Percentiles rank a stretch among this genome's conserved stretches.
Conservation (phyloP, 192 early-diverging fungal species). For the Coemansia biformis region DNA sequence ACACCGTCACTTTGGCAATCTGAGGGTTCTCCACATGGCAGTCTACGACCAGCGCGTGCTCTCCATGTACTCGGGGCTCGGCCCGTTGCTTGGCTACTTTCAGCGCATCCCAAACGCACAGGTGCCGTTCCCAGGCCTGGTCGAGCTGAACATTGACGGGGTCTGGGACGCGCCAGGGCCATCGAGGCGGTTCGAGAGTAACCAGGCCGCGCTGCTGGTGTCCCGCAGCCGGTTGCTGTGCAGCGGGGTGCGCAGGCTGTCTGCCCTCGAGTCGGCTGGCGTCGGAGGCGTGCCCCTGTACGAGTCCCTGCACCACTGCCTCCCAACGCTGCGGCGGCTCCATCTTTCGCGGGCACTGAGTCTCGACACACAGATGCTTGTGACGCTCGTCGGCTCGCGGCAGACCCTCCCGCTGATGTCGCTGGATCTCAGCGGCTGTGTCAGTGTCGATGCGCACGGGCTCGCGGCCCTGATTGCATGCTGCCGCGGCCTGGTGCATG, state of each 20-base stretch:
- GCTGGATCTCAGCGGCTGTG: constrained; percentile 37
- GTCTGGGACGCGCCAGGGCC: constrained; percentile 18
- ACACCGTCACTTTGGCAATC: constrained; percentile 26
- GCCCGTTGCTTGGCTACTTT: constrained; percentile 19
- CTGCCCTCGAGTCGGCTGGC: constrained; percentile 19
- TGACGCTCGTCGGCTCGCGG: neutral
- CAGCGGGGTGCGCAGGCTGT: constrained; percentile 13
- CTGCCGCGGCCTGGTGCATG: constrained; percentile 23
- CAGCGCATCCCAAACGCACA: constrained; percentile 7
- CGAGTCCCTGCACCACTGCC: constrained; percentile 3
- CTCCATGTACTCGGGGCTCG: constrained; percentile 11
- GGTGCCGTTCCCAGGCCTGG: constrained; percentile 21
- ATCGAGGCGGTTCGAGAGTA: constrained; percentile 15
- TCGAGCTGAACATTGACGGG: constrained; percentile 33
- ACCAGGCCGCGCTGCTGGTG: constrained; percentile 1
- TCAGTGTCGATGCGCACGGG: constrained; percentile 9
- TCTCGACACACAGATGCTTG: constrained; percentile 7
- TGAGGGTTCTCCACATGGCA: constrained; percentile 28
- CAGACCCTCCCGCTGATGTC: constrained; percentile 15
- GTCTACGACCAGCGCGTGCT: constrained; percentile 23
- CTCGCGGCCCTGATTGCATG: constrained; percentile 12
- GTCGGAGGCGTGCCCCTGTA: constrained; percentile 1
- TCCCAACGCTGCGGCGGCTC: constrained; percentile 18
- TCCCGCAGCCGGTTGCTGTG: constrained; percentile 9
- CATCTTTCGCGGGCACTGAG: constrained; percentile 19